A percentile compares a stretch with the other conserved stretches of the same genome.
Conservation (phyloP, 768 basidiomycete genomes). For the Gautieria morchelliformis region DNA sequence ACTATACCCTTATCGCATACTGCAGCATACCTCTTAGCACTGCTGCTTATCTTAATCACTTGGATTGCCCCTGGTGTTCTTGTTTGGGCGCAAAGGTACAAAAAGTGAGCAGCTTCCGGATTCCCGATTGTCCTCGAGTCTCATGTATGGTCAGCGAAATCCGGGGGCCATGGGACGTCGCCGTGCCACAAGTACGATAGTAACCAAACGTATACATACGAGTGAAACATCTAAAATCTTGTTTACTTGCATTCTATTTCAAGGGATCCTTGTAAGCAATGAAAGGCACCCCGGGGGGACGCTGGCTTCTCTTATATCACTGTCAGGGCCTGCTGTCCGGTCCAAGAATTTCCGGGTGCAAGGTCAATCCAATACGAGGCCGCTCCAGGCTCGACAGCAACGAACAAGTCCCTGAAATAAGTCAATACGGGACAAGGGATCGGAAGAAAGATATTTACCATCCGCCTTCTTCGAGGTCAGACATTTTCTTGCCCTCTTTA, state of each 20-base stretch:
- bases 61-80: conserved; percentile 66
- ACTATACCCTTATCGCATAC: conserved; percentile 45
- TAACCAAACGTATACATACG: background rate
- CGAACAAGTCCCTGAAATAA: conserved; percentile 57
- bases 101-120: conserved; percentile 51
- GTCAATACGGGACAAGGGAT: background rate
- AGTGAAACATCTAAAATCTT: background rate
- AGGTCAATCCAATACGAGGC: conserved; percentile 11
- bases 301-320: conserved; percentile 19
- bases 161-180: conserved; percentile 86
- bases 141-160: conserved; percentile 53
- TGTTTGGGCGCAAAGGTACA: conserved; percentile 81
- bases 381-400: conserved; percentile 85
- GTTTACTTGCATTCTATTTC: background rate
- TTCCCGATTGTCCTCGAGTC: background rate
- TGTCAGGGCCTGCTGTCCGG: conserved; percentile 63
- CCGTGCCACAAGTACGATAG: conserved; percentile 38
- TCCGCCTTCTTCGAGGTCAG: conserved; percentile 84
- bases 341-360: conserved; percentile 19
- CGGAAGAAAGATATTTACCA: conserved; percentile 42
- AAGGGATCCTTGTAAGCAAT: background rate
- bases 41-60: conserved; percentile 45
- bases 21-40: conserved; percentile 42
- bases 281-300: too few species aligned
- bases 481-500: conserved; percentile 60